Evolutionary conservation across 2,329 filamentous ascomycete genomes (phyloP).

Genomic region (Teratosphaeria nubilosa): DNA sequence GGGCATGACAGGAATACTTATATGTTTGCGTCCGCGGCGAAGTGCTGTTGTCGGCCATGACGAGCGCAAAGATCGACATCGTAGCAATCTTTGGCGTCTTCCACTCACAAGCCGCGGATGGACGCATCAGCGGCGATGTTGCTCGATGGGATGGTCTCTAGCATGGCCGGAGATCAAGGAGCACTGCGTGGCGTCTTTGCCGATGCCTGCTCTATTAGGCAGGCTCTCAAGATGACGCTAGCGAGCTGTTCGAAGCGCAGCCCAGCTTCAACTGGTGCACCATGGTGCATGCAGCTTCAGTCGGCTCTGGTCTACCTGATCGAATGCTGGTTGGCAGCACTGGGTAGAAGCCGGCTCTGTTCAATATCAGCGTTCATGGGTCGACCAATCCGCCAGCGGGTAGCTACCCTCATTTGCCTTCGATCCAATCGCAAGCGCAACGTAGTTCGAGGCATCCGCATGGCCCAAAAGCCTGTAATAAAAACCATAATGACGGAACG

Average conservation of each 20-base stretch:
- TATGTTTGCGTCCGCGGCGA: background rate
- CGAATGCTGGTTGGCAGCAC: background rate
- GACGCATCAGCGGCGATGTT: constrained; percentile 9
- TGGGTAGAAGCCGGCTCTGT: background rate
- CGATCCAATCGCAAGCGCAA: background rate
- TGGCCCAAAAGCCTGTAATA: background rate
- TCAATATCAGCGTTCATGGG: background rate
- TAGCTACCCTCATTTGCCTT: background rate
- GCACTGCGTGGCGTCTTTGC: background rate
- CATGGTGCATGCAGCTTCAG: background rate
- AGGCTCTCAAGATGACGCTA: background rate
- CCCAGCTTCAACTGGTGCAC: background rate
- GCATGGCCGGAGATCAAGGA: background rate
- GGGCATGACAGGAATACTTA: constrained; percentile 2
- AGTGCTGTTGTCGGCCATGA: background rate
- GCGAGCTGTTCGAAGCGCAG: background rate
- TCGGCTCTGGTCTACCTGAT: background rate
- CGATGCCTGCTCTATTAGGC: background rate
- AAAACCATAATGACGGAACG: background rate
- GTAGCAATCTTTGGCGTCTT: constrained; percentile 14
- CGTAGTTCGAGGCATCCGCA: background rate
- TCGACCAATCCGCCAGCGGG: background rate
- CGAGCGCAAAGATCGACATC: constrained; percentile 7
- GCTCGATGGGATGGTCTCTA: constrained; percentile 4
- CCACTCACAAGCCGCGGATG: constrained; percentile 12